Conservation (phyloP, 306 rosid genomes). For the Vachellia pachyceras region DNA sequence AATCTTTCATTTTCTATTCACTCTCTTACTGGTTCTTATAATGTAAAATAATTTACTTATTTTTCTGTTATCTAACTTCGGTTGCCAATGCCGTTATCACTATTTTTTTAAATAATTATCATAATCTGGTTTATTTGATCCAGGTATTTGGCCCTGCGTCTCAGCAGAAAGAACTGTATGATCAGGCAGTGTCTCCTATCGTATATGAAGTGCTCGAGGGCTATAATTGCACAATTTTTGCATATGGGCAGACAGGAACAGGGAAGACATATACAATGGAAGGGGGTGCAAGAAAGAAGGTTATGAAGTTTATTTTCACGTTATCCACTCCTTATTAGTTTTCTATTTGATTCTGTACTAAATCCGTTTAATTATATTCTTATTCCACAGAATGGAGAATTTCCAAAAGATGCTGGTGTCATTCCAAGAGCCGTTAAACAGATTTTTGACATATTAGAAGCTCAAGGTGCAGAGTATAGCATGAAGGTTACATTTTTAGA, state of each 20-base stretch:
- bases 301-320: slow-evolving; percentile 31
- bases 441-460: slow-evolving; percentile 93
- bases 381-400: slow-evolving; percentile 84
- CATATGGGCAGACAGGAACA: slow-evolving; percentile 98
- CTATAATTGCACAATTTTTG: slow-evolving; percentile 96
- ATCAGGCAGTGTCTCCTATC: slow-evolving; percentile 94
- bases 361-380: slow-evolving; percentile 21
- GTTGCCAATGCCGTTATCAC: neutral
- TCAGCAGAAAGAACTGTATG: slow-evolving; percentile 88
- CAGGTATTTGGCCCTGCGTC: slow-evolving; percentile 75
- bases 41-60: neutral
- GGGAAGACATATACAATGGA: slow-evolving; percentile 99
- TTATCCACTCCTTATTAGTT: slow-evolving; percentile 4
- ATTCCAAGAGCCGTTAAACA: slow-evolving; percentile 97
- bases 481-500: slow-evolving; percentile 98
- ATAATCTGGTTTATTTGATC: neutral
- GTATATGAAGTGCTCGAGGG: slow-evolving; percentile 99
- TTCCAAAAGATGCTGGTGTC: slow-evolving; percentile 98
- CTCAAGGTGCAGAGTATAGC: slow-evolving; percentile 95
- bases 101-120: neutral
- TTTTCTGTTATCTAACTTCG: neutral
- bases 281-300: slow-evolving; percentile 99
- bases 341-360: slow-evolving; percentile 13
- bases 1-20: neutral
- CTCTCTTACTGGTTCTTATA: neutral